Conservation (phyloP, 2,329 filamentous ascomycete species). For the Colletotrichum godetiae region DNA sequence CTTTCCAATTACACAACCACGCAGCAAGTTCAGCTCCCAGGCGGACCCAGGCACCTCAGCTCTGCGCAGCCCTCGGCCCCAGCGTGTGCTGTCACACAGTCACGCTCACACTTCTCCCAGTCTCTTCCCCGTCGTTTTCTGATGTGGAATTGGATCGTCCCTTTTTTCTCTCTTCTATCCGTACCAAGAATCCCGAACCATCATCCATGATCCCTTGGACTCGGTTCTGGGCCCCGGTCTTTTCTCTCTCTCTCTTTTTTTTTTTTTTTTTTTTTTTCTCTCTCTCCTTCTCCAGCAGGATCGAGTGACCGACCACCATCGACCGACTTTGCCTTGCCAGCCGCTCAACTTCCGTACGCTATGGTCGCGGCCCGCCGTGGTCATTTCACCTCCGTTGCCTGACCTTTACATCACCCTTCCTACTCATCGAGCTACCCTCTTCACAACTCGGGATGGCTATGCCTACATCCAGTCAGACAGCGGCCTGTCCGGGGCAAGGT, state of each 20-base stretch:
- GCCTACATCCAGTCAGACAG: slow-evolving; percentile 10
- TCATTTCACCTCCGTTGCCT: neutral
- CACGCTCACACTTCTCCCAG: neutral
- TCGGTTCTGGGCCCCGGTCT: neutral
- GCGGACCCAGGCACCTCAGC: neutral
- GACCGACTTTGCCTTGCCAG: slow-evolving; percentile 1
- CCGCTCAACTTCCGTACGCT: neutral
- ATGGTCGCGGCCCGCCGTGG: neutral
- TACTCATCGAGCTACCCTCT: neutral
- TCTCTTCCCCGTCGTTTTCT: neutral
- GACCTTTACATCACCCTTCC: neutral
- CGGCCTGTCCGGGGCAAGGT: slow-evolving; percentile 14
- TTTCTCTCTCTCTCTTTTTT: neutral
- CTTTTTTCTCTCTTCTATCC: neutral
- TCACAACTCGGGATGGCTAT: neutral
- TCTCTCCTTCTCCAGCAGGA: neutral
- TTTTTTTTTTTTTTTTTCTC: neutral
- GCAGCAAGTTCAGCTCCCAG: neutral
- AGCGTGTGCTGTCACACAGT: slow-evolving; percentile 2
- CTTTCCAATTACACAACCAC: slow-evolving; percentile 10
- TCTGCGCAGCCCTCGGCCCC: slow-evolving; percentile 16
- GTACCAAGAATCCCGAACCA: neutral
- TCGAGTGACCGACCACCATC: neutral
- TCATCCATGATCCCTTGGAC: slow-evolving; percentile 5
- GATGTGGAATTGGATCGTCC: neutral